Evolutionary conservation across 345 rosid genomes (phyloP), one percentile per base, ranked within the genome.

Genomic region (Lepidium aucheri): DNA sequence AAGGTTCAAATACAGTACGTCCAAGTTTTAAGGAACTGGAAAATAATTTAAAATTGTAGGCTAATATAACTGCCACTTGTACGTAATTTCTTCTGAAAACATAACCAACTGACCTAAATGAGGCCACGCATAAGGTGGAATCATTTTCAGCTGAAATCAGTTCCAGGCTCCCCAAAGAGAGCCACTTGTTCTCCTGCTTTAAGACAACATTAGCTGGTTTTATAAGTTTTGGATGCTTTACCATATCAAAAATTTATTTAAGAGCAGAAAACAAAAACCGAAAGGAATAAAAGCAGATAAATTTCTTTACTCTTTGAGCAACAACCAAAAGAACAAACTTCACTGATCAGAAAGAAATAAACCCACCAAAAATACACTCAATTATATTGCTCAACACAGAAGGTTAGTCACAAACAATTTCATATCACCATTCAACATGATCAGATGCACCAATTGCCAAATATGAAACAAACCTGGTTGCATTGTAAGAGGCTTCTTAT

Each of bases 181-280:
- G 96, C 91, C 96, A 83, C 95, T 86, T 68, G 86, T 77, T 76
- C 83, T 84, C 99, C 97, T 94, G 96, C 88, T 94, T 94, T 94
- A 81, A 86, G 91, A 90, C 86, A 88, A 90, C 85, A 94, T 82
- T 84, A 94, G 95, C 83, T 78, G 80, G 78, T 79, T 44, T 65
- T 50, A 65, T 65, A 65, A 66, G 54, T 51, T 24, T 47, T 34
- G 34, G 83, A 81, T 58, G 79, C 85, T 84, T 79, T 77, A 74
- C 43, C 39, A 57, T 73, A 79, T 77, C 83, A 81, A 50, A 28
- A 79, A 80, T 63, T 78, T 12, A 80, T 78, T 91, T 74, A 84
- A 71, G 69, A 81, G 83, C 79, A 82, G 69, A 85, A 74, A 84
- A 79, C 54, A 8, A 81, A 81, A 69, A 75, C 70, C 77, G 63